phyloP scores from a whole-genome alignment of 192 early-diverging fungal genomes.

The Linnemannia hyalina region DNA sequence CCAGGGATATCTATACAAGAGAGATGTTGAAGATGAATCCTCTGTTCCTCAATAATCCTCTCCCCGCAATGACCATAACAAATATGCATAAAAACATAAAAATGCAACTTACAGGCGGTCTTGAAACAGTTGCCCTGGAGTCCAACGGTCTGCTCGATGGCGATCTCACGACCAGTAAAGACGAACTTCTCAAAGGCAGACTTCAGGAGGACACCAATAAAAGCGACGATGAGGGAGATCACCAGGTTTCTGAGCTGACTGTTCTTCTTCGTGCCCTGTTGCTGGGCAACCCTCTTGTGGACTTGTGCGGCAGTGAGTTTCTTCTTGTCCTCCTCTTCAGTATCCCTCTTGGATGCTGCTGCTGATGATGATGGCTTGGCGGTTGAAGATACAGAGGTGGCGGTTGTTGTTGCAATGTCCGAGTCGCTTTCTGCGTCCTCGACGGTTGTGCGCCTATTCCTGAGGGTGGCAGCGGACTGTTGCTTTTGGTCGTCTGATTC shows the following conservation, averaged over 20 bases:
- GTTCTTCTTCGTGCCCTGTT: conserved; percentile 9
- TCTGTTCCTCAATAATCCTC: neutral
- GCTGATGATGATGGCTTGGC: neutral
- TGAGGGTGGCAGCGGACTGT: conserved; percentile 9
- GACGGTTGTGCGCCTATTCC: conserved; percentile 48
- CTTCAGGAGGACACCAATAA: conserved; percentile 34
- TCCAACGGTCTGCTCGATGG: conserved; percentile 33
- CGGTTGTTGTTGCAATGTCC: conserved; percentile 36
- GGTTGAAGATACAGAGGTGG: conserved; percentile 27
- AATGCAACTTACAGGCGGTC: conserved; percentile 31
- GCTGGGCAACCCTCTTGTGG: neutral
- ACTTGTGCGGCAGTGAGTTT: neutral
- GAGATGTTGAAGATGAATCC: neutral
- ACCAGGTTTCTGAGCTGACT: conserved; percentile 20
- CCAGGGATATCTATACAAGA: conserved; percentile 36
- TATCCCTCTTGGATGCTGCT: conserved; percentile 15
- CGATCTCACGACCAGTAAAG: conserved; percentile 27
- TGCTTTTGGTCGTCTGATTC: conserved; percentile 12
- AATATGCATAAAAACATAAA: neutral
- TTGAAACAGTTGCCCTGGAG: conserved; percentile 48
- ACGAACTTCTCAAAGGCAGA: conserved; percentile 35
- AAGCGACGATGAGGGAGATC: conserved; percentile 37
- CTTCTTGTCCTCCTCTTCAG: conserved; percentile 28
- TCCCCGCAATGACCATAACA: too few species aligned
- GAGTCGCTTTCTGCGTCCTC: conserved; percentile 45